Base-by-base conservation (phyloP, 2,329 filamentous ascomycete genomes). In the Colletotrichum graminicola region DNA sequence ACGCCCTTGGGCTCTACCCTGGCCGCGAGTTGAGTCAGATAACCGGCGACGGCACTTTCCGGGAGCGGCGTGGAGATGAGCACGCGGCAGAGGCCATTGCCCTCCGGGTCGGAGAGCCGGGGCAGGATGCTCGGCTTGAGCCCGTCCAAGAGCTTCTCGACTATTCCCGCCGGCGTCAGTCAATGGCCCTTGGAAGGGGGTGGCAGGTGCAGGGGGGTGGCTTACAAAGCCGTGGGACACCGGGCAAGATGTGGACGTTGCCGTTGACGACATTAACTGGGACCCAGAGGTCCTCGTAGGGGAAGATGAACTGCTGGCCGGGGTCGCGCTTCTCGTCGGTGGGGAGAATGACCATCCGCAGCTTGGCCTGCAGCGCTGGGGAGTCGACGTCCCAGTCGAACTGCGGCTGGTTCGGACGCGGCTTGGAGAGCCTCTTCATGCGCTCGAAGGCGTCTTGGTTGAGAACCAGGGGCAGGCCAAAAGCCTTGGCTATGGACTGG, bases 171-270 rank as follows among this genome's bases (percentile, higher is more conserved):
- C 51, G 29, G 36, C 12, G 54, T 73, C 49, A 76, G 67, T 43
- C 32, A 21, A 51, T 16, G 12, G 5, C 23, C 36, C 14, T 11
- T 36, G 10, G 21, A 16, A 32, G 26, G 26, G 49, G 49, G 41
- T 21, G 41, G 16, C 41, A 43, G 14, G 14, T 32, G 32, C 18
- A 11, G 7, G 49, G 8, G 12, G 2, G 14, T 14, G 23, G 79
- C 87, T 78, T 79, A 88, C 89, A 99, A 1, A 98, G 84, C 63
- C 90, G 87, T 0, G 96, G 96, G 21, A 98, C 92, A 0, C 96
- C 96, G 0, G 96, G 96, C 2, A 98, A 85, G 72, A 98, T 96
- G 80, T 98, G 94, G 5, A 98, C 84, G 78, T 99, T 99, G 62
- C 93, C 93, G 78, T 98, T 98, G 21, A 97, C 94, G 5, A 97